Evolutionary conservation across 805 yeast species (phyloP), one percentile per base, ranked within the genome.

Genomic region (Hanseniaspora taiwanica): DNA sequence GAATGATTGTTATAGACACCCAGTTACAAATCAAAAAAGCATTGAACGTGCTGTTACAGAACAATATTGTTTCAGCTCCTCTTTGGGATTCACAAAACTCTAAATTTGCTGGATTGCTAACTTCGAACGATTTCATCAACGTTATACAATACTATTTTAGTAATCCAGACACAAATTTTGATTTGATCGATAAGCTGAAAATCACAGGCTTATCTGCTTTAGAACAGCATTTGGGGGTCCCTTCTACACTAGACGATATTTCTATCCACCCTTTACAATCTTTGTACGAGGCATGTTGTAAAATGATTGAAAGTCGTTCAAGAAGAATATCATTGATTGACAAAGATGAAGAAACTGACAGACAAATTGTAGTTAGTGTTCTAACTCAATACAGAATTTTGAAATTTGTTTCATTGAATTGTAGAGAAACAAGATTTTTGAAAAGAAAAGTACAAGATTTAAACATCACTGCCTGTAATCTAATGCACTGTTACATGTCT

Each of bases 11-110:
- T 36, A 74, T 91, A 51, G 99, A 91, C 58, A 87, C 97, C 1
- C 76, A 95, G 5, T 65, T 91, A 37, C 64, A 85, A 42, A 94
- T 91, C 29, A 87, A 89, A 61, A 85, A 89, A 56, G 82, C 96
- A 4, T 68, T 91, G 53, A 86, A 85, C 48, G 87, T 93, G 21
- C 63, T 91, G 45, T 66, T 91, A 39, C 97, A 91, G 56, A 91
- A 91, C 59, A 83, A 84, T 56, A 85, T 91, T 53, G 96, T 91
- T 24, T 80, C 94, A 40, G 97, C 97, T 4, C 98, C 99, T 2
- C 66, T 91, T 39, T 91, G 99, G 99, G 83, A 89, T 60, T 80
- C 89, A 43, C 74, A 80, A 53, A 76, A 82, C 13, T 81, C 94
- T 13, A 71, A 81, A 52, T 91, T 91, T 66, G 96, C 96, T 2